Conservation (phyloP, 768 basidiomycete species). For the Boletus bicolor region DNA sequence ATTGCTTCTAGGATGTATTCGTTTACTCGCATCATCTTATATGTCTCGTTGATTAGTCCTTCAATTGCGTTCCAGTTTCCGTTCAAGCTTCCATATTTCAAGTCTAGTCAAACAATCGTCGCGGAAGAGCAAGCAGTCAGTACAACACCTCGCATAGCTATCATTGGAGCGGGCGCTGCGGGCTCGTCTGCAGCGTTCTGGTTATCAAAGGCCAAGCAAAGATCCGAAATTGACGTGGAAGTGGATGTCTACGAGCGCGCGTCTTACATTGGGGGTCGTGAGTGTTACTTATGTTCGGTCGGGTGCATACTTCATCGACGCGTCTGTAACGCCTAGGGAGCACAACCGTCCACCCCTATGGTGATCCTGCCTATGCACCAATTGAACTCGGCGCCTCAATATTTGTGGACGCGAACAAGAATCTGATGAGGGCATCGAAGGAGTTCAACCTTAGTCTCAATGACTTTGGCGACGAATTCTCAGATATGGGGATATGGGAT, state of each 20-base stretch:
- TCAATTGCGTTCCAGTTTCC: slow-evolving; percentile 43
- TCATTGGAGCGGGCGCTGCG: slow-evolving; percentile 88
- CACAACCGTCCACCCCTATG: slow-evolving; percentile 72
- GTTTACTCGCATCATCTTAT: slow-evolving; percentile 16
- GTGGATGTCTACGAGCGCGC: slow-evolving; percentile 83
- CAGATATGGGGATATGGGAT: slow-evolving; percentile 73
- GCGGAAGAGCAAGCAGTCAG: slow-evolving; percentile 18
- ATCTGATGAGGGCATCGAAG: slow-evolving; percentile 67
- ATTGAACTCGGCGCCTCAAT: slow-evolving; percentile 88
- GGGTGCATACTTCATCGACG: not conserved
- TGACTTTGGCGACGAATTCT: slow-evolving; percentile 48
- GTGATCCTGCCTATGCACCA: slow-evolving; percentile 51
- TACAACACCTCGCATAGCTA: slow-evolving; percentile 60
- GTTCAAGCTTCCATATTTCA: slow-evolving; percentile 57
- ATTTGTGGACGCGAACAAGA: slow-evolving; percentile 75
- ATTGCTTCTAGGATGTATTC: slow-evolving; percentile 13
- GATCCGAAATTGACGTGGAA: slow-evolving; percentile 65
- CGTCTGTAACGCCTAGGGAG: slow-evolving; percentile 50
- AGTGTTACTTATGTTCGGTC: slow-evolving; percentile 35
- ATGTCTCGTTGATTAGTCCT: slow-evolving; percentile 20
- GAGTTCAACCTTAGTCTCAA: slow-evolving; percentile 71
- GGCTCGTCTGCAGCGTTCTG: slow-evolving; percentile 84
- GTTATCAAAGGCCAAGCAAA: slow-evolving; percentile 74
- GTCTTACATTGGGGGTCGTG: slow-evolving; percentile 80
- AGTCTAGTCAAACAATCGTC: slow-evolving; percentile 28